Base-by-base conservation (phyloP, 2,329 filamentous ascomycete species). In the Botrytis elliptica region DNA sequence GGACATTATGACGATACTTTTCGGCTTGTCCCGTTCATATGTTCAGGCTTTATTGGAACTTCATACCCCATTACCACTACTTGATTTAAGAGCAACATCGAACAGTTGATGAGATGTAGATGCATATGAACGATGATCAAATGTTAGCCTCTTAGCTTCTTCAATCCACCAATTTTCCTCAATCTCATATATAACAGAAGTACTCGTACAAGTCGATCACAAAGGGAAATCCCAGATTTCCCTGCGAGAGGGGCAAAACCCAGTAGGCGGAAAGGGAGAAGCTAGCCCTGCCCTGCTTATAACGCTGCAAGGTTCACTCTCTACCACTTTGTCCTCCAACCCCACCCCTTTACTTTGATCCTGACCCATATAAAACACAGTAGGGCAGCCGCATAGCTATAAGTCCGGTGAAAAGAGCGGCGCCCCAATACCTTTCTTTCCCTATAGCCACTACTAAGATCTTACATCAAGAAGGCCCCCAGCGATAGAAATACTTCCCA, bases 401-500 rank as follows among this genome's bases (percentile, higher is more conserved):
- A 25, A 65, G 25, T 44, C 75, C 76, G 38, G 72, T 65, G 59
- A 77, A 78, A 14, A 76, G 18, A 44, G 75, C 75, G 65, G 77
- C 67, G 6, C 75, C 76, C 63, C 72, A 71, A 67, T 74, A 77
- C 16, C 49, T 59, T 36, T 74, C 74, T 22, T 68, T 68, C 63
- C 69, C 66, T 36, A 29, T 68, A 44, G 74, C 85, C 12, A 38
- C 46, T 18, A 49, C 49, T 29, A 29, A 29, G 29, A 29, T 29
- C 29, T 29, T 10, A 12, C 36, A 40, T 42, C n/a, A 57, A 93
- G 82, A 70, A 93, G 87, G 76, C 85, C 85, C 0, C 91, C 91
- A 0, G 87, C 92, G 73, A 94, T 90, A 0, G 92, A 92, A 46
- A 93, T 89, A 25, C 91, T 91, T 8, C 92, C 89, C 70, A 94